phyloP scores from a whole-genome alignment of 1,139 yeast genomes.

The Kodamaea sp. region DNA sequence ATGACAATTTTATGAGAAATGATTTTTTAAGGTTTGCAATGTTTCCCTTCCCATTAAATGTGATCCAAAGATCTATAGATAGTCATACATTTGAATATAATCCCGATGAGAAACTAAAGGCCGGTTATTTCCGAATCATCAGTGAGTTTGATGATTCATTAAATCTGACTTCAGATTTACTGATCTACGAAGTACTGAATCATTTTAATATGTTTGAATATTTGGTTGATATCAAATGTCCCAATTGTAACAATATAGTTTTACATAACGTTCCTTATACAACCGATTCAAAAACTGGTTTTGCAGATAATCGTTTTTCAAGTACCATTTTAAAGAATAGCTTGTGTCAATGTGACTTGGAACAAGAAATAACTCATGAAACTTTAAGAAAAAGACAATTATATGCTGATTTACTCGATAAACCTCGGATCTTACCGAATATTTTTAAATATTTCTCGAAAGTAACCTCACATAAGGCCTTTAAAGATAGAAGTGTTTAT shows the following conservation, averaged over 20 bases:
- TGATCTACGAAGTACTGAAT: background rate
- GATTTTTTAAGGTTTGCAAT: conserved; percentile 18
- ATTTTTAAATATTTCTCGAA: conserved; percentile 8
- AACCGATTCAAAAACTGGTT: conserved; percentile 17
- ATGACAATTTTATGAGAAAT: conserved; percentile 25
- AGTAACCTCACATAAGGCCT: background rate
- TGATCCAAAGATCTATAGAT: conserved; percentile 17
- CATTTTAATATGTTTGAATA: conserved; percentile 4
- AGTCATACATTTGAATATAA: conserved; percentile 17
- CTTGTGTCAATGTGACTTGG: too few species aligned
- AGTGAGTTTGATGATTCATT: too few species aligned
- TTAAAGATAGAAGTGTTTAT: too few species aligned
- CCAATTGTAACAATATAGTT: conserved; percentile 15
- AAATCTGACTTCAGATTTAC: conserved; percentile 3
- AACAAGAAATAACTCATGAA: conserved; percentile 11
- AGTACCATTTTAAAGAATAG: too few species aligned
- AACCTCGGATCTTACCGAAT: conserved; percentile 10
- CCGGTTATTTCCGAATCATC: conserved; percentile 2
- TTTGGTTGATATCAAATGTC: conserved; percentile 15
- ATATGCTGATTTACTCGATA: conserved; percentile 13
- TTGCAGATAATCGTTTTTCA: conserved; percentile 16
- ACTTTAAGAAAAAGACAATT: conserved; percentile 15
- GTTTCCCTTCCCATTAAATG: conserved; percentile 24
- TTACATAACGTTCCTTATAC: conserved; percentile 15
- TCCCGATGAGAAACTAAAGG: conserved; percentile 5